These are phyloP conservation scores for Coccinonectria pachysandricola DNA, from an alignment of 2,329 filamentous ascomycete species.

Conservation along the genomic window DNA sequence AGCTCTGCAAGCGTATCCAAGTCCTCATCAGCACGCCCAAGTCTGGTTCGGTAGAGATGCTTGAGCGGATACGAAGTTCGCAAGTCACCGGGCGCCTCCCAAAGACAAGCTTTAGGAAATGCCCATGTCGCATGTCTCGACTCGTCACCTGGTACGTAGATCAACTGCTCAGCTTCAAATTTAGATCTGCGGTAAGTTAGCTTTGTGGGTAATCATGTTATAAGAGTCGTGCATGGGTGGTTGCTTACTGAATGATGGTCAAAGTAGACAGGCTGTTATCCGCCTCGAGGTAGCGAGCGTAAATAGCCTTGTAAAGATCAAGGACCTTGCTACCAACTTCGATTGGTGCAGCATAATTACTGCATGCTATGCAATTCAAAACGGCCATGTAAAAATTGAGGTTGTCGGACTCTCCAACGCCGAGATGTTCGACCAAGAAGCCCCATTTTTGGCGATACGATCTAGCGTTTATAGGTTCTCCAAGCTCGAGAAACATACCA, in stretches of 20 bases:
- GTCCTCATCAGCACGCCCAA: conserved; percentile 4
- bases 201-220: too few relatives aligned
- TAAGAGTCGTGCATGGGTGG: too few relatives aligned
- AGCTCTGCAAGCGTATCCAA: conserved; percentile 10
- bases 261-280: conserved; percentile 3
- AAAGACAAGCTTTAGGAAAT: conserved; percentile 5
- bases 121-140: conserved; percentile 6
- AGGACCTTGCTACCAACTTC: conserved; percentile 2
- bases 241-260: too few relatives aligned
- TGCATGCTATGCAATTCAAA: conserved; percentile 4
- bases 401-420: conserved; percentile 9
- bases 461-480: conserved; percentile 4
- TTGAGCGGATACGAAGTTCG: conserved; percentile 8
- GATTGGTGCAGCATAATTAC: conserved; percentile 4
- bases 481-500: conserved; percentile 9
- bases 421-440: conserved; percentile 11
- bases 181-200: too few relatives aligned
- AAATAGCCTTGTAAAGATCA: conserved; percentile 12
- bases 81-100: conserved; percentile 9
- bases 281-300: conserved; percentile 8
- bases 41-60: conserved; percentile 7
- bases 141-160: conserved; percentile 6
- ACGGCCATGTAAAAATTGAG: conserved; percentile 9
- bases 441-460: conserved; percentile 9
- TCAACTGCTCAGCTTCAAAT: conserved; percentile 3